phyloP scores from a whole-genome alignment of 2,329 filamentous ascomycete genomes.

The Aureobasidium leucospermi region DNA sequence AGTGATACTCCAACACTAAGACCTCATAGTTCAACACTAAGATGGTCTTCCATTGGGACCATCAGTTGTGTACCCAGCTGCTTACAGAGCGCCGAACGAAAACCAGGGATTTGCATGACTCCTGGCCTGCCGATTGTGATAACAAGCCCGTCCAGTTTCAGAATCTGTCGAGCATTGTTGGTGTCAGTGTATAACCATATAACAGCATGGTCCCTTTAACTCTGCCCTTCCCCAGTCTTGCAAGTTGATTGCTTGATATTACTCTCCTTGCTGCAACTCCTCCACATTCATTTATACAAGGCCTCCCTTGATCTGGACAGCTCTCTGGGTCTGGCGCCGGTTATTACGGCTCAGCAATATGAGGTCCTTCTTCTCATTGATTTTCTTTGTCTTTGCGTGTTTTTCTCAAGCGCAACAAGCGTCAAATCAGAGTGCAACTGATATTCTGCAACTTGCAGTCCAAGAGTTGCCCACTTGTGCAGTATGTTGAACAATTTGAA shows the following conservation, averaged over 20 bases:
- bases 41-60: neutral
- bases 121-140: slow-evolving; percentile 3
- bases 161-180: neutral
- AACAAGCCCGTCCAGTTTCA: neutral
- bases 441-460: neutral
- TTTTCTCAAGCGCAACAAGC: neutral
- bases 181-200: neutral
- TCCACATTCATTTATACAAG: neutral
- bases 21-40: neutral
- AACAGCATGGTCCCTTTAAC: neutral
- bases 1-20: neutral
- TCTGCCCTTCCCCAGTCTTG: neutral
- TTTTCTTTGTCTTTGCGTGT: slow-evolving; percentile 4
- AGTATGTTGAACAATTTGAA: neutral
- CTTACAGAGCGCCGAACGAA: neutral
- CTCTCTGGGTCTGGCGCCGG: too few species aligned
- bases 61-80: neutral
- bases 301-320: neutral
- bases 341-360: neutral
- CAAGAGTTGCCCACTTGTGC: neutral
- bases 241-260: neutral
- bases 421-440: neutral
- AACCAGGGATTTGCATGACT: neutral
- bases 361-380: neutral
- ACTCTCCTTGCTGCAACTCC: neutral